Evolutionary conservation across 75 land plant genomes (phyloP), one percentile per base, ranked within the genome.

Genomic region (Picea glauca): DNA sequence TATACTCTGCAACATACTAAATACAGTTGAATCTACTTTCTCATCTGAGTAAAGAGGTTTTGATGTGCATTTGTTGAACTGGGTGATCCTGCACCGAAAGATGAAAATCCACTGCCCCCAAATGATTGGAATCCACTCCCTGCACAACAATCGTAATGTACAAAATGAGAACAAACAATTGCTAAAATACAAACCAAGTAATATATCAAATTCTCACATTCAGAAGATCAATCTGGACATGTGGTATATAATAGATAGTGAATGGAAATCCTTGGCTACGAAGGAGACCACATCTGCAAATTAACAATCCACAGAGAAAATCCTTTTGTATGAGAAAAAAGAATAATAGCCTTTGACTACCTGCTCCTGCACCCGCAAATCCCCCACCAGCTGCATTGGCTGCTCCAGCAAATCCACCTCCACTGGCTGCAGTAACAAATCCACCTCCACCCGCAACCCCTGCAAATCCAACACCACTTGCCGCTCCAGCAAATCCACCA

Each of bases 1-100:
- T 50, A 50, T 50, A 50, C 56, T 50, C 56, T 50, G 56, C 56
- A 50, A 50, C 9, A 9, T 50, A 9, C 11, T 50, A 50, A 50
- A 9, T 50, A 62, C 63, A 74, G n/a, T 6, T 30, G 32, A 5
- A 57, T 9, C 35, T 88, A 96, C 81, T 88, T 92, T 68, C 99
- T 92, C 83, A 94, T 92, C 77, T 92, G 94, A 9, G 93, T 94
- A 78, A 96, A 92, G 31, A 91, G 88, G 33, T 82, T 82, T 46
- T 89, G 64, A 32, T 90, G 90, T 17, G 91, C 85, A 31, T 74
- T 88, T 78, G 74, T 7, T 14, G 62, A 62, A 63, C 78, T 88
- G 78, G 73, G 59, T n/a, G 62, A 67, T 20, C 83, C 62, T 6
- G 84, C 80, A 12, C 89, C 85, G 78, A 92, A 94, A 18, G 90